A percentile compares a stretch with the other conserved stretches of the same genome.
Evolutionary conservation across 2,329 filamentous ascomycete genomes (phyloP).

Genomic region (Polychaeton citri): DNA sequence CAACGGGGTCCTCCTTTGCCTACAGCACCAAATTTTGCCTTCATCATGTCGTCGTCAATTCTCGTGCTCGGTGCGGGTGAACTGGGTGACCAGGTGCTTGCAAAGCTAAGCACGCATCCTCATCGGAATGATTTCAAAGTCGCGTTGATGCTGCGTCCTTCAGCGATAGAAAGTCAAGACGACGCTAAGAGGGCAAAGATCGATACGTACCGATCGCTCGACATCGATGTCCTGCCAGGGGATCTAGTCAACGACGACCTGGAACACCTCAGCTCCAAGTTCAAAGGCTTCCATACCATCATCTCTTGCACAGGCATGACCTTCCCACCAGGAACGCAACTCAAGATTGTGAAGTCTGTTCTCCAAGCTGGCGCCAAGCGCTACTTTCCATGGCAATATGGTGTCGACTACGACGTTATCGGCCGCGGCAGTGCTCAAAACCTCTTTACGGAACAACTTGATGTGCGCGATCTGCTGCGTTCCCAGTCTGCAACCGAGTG

Average conservation of each 20-base stretch:
- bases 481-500: constrained; percentile 34
- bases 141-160: constrained; percentile 43
- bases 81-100: constrained; percentile 45
- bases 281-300: constrained; percentile 37
- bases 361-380: constrained; percentile 36
- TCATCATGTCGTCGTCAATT: too few relatives aligned
- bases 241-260: constrained; percentile 28
- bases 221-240: constrained; percentile 30
- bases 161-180: constrained; percentile 31
- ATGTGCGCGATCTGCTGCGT: constrained; percentile 41
- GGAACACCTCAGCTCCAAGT: constrained; percentile 19
- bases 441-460: constrained; percentile 55
- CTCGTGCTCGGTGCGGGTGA: constrained; percentile 56
- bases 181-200: constrained; percentile 24
- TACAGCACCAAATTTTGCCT: too few relatives aligned
- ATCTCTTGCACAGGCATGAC: constrained; percentile 51
- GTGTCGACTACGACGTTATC: constrained; percentile 56
- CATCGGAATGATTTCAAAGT: constrained; percentile 27
- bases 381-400: constrained; percentile 63
- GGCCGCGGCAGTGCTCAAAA: constrained; percentile 46
- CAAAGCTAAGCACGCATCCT: constrained; percentile 36
- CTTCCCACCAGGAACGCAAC: constrained; percentile 40
- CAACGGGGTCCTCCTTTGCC: too few relatives aligned
- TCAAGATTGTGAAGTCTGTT: constrained; percentile 44
- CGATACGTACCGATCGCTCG: constrained; percentile 23